These are phyloP conservation scores for Boletellus ananas DNA, from an alignment of 768 basidiomycete genomes.

Conservation along the genomic window DNA sequence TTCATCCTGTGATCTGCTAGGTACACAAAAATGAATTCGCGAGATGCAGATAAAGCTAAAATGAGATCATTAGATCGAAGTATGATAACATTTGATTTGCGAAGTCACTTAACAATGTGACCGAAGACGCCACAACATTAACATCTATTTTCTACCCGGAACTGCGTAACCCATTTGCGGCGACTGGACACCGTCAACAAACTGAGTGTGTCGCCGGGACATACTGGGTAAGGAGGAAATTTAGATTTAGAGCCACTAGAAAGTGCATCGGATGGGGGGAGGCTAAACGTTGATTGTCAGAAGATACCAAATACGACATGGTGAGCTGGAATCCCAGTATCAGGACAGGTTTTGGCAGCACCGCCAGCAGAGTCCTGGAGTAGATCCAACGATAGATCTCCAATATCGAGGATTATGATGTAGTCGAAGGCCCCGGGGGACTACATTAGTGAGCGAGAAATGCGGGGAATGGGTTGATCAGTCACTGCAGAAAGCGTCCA, in stretches of 20 bases:
- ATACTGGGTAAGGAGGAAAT: constrained; percentile 47
- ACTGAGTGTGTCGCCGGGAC: constrained; percentile 55
- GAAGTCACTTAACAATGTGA: constrained; percentile 53
- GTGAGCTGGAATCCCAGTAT: constrained; percentile 65
- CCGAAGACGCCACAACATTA: constrained; percentile 62
- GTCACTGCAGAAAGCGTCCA: constrained; percentile 71
- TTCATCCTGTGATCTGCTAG: too few relatives aligned
- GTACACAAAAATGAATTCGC: too few relatives aligned
- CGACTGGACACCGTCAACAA: constrained; percentile 55
- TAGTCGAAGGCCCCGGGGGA: constrained; percentile 69
- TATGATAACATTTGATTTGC: not conserved
- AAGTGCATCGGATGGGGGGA: constrained; percentile 38
- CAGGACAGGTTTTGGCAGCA: constrained; percentile 66
- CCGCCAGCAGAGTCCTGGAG: constrained; percentile 73
- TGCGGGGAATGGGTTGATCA: constrained; percentile 60
- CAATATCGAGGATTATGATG: constrained; percentile 56
- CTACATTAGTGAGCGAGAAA: constrained; percentile 63
- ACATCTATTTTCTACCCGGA: constrained; percentile 36
- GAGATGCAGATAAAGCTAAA: constrained; percentile 43
- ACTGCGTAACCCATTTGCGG: constrained; percentile 24
- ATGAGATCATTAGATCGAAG: not conserved
- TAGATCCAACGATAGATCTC: constrained; percentile 68
- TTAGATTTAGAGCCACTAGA: constrained; percentile 28
- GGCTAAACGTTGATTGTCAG: constrained; percentile 76
- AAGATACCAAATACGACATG: constrained; percentile 79